Evolutionary conservation across 495 filamentous ascomycete species (phyloP).

Genomic region (Tuber calosporum): DNA sequence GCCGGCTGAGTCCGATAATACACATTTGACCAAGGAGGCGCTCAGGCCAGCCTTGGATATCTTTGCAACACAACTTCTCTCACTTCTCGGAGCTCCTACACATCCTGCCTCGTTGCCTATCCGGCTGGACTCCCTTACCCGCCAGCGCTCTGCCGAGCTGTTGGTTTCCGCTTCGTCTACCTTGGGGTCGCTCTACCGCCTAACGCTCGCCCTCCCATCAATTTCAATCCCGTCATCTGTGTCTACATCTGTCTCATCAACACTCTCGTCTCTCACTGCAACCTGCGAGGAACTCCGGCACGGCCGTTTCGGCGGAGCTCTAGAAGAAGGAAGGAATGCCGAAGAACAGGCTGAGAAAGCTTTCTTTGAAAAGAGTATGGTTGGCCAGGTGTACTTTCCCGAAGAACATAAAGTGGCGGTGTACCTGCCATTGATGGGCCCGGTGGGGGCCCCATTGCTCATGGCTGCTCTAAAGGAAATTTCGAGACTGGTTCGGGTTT

Average conservation of each 20-base stretch:
- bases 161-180: conserved; percentile 87
- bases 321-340: conserved; percentile 74
- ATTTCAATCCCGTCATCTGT: conserved; percentile 86
- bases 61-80: conserved; percentile 86
- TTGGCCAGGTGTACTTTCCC: conserved; percentile 93
- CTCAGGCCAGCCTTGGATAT: conserved; percentile 74
- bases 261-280: conserved; percentile 63
- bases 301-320: conserved; percentile 55
- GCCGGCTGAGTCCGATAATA: conserved; percentile 40
- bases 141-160: conserved; percentile 77
- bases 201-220: conserved; percentile 74
- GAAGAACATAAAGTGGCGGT: conserved; percentile 99
- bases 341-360: conserved; percentile 85
- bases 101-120: conserved; percentile 73
- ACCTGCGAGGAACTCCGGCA: conserved; percentile 67
- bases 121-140: conserved; percentile 72
- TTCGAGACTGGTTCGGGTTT: conserved; percentile 25
- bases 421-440: conserved; percentile 83
- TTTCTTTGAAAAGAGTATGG: conserved; percentile 99
- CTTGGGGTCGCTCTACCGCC: conserved; percentile 80
- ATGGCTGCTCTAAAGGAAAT: conserved; percentile 73
- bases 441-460: conserved; percentile 81
- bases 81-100: conserved; percentile 77
- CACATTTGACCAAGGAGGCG: conserved; percentile 51
- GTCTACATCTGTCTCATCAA: conserved; percentile 73